These are phyloP conservation scores for grape (Vitis vinifera) DNA, from an alignment of 164 flowering plant genomes.

Conservation along the genomic window DNA sequence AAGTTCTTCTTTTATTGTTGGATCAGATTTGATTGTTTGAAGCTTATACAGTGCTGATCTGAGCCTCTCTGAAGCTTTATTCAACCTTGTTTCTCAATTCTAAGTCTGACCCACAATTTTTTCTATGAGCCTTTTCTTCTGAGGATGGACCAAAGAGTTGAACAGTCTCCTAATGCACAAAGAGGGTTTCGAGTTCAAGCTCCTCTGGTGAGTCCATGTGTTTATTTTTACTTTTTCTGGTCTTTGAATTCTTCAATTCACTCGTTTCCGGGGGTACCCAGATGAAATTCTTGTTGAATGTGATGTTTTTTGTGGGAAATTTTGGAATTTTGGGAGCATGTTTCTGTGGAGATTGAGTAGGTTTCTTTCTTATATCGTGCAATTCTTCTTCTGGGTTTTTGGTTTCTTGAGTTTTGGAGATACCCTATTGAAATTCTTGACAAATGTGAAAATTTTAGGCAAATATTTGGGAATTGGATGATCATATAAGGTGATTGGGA, in stretches of 20 bases:
- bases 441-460: not conserved
- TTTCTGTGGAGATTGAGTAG: too few species aligned
- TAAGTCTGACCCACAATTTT: not conserved
- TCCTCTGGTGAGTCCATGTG: conserved; percentile 61
- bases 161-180: conserved; percentile 48
- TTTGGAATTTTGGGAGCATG: not conserved
- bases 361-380: not conserved
- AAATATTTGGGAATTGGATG: not conserved
- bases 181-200: conserved; percentile 78
- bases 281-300: conserved; percentile 18
- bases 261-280: conserved; percentile 20
- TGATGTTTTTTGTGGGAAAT: not conserved
- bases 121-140: conserved; percentile 21
- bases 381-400: not conserved
- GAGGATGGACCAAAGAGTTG: conserved; percentile 46
- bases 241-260: not conserved
- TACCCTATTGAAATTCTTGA: not conserved
- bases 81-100: not conserved
- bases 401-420: not conserved
- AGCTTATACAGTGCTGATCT: conserved; percentile 16
- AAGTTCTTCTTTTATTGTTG: conserved; percentile 13
- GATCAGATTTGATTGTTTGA: conserved; percentile 22
- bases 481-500: not conserved
- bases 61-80: not conserved
- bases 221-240: not conserved